Evolutionary conservation across 2,329 filamentous ascomycete species (phyloP).

Genomic region (Trichoderma koningii): DNA sequence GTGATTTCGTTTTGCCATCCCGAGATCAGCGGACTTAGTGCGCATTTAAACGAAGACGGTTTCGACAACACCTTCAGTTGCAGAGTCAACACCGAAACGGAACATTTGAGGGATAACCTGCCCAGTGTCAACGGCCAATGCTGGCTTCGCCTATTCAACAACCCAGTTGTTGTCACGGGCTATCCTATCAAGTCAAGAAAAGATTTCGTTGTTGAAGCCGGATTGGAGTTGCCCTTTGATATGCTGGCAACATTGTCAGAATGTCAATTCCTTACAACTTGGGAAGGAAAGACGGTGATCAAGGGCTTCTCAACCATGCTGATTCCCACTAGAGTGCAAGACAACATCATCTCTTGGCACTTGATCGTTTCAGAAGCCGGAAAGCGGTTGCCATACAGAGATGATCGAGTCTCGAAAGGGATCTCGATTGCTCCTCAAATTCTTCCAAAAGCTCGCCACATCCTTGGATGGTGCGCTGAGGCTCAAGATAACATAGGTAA

Average conservation of each 20-base stretch:
- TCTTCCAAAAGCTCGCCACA: neutral
- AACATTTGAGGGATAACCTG: neutral
- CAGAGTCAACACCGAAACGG: neutral
- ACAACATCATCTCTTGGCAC: neutral
- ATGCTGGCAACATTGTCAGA: constrained; percentile 1
- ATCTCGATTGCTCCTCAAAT: neutral
- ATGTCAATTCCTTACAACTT: neutral
- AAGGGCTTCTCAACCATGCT: neutral
- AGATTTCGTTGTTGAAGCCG: neutral
- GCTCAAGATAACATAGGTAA: neutral
- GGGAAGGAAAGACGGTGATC: neutral
- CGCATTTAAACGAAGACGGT: neutral
- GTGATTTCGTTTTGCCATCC: neutral
- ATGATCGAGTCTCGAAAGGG: neutral
- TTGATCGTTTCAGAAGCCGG: neutral
- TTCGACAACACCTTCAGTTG: neutral
- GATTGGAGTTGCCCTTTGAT: neutral
- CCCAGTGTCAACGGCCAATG: neutral
- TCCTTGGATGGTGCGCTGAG: neutral
- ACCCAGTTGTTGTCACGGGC: neutral
- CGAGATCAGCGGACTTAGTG: neutral
- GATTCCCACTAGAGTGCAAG: neutral
- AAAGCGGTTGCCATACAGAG: neutral
- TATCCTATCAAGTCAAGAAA: neutral
- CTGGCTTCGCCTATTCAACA: neutral